Evolutionary conservation across 148 eudicot genomes (phyloP), one percentile per base, ranked within the genome.

Genomic region (Silene latifolia): DNA sequence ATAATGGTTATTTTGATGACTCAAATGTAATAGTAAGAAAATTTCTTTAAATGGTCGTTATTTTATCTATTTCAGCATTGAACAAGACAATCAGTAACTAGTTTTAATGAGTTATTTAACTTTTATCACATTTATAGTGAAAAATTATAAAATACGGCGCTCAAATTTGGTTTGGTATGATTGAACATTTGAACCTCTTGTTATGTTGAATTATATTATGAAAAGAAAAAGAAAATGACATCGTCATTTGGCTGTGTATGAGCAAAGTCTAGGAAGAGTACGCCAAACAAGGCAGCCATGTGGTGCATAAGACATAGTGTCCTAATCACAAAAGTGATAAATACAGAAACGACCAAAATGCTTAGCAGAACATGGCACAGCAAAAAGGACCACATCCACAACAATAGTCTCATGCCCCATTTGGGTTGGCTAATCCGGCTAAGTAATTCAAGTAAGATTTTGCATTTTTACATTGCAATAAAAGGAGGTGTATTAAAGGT

Each of bases 321-420:
- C 77, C 24, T 10, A 53, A 18, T 75, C 77, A 66, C 39, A 63
- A 74, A 74, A 47, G 39, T 5, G 47, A 48, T n/a, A 57, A 24
- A 47, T 18, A 44, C 27, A 73, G 21, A 48, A 74, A 32, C 51
- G 44, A 63, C 69, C 77, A 63, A 63, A 58, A 57, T 35, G 63
- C 65, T 20, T 59, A 72, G 29, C 10, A 60, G 29, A 59, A 61
- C 76, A 73, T 73, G 67, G 29, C 75, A 20, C 51, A 19, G 63
- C 63, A 73, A 39, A 10, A 20, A 67, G 78, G 78, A 62, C 78
- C 78, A 76, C 72, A 11, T n/a, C 21, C 7, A 20, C 9, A 39
- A 39, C 44, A 7, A 60, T 18, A 51, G 56, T 51, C 56, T 11
- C 32, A 75, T 65, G 53, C 42, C 39, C 71, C 71, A 67, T 67